A percentile compares a stretch with the other conserved stretches of the same genome.
Conservation (phyloP, 495 filamentous ascomycete species). For the Durotheca rogersii region DNA sequence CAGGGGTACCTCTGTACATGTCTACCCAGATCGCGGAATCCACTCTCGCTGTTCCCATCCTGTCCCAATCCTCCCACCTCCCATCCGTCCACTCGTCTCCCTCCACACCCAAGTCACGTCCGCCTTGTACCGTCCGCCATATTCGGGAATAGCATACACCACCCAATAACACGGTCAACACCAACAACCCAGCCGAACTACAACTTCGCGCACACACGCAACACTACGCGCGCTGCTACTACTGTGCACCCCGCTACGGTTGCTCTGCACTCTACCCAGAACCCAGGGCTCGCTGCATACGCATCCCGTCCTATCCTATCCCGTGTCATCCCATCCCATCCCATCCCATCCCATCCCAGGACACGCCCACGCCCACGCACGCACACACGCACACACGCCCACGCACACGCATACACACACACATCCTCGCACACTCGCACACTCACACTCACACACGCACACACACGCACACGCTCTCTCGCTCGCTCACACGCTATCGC, state of each 20-base stretch:
- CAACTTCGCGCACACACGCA: neutral
- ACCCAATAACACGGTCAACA: slow-evolving; percentile 7
- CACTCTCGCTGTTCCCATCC: slow-evolving; percentile 6
- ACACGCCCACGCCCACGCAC: slow-evolving; percentile 17
- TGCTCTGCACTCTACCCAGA: slow-evolving; percentile 15
- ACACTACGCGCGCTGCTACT: neutral
- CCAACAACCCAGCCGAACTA: neutral
- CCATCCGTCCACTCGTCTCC: slow-evolving; percentile 22
- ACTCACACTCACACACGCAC: slow-evolving; percentile 19
- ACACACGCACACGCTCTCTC: slow-evolving; percentile 25
- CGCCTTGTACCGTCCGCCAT: slow-evolving; percentile 29
- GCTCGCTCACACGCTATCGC: slow-evolving; percentile 32
- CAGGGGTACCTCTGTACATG: slow-evolving; percentile 7
- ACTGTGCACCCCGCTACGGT: slow-evolving; percentile 10
- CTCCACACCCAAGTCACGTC: slow-evolving; percentile 34
- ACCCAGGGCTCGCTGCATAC: slow-evolving; percentile 30
- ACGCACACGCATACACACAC: slow-evolving; percentile 28
- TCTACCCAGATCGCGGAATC: slow-evolving; percentile 25
- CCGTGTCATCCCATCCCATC: slow-evolving; percentile 10
- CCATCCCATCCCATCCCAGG: slow-evolving; percentile 24
- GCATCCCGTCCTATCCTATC: slow-evolving; percentile 3
- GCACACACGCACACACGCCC: slow-evolving; percentile 25
- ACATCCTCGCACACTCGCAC: slow-evolving; percentile 24
- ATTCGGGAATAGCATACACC: slow-evolving; percentile 13
- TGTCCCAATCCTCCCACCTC: slow-evolving; percentile 14